Evolutionary conservation across 139 green algal genomes (phyloP).

Genomic region (Chlamydomonas sp.): DNA sequence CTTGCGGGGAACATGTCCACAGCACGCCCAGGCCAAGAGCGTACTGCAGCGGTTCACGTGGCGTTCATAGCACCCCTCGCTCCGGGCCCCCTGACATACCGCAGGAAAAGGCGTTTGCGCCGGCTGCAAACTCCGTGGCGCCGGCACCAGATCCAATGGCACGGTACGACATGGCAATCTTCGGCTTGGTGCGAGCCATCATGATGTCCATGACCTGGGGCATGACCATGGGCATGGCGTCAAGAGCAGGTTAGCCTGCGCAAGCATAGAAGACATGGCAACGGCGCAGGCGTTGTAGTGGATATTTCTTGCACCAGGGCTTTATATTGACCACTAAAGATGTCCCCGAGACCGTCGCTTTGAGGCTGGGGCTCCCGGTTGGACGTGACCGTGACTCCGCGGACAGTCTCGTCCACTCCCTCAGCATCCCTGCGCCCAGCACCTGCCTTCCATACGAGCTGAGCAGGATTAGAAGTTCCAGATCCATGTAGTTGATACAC

Average conservation of each 20-base stretch:
- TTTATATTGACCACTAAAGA: too few species aligned
- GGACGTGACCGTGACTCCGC: not conserved
- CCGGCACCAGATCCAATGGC: constrained; percentile 11
- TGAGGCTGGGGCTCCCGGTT: not conserved
- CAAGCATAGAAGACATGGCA: not conserved
- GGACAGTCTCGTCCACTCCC: not conserved
- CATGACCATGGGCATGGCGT: not conserved
- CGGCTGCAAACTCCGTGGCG: not conserved
- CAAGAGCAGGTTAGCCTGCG: not conserved
- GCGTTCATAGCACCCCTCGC: too few species aligned
- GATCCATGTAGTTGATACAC: constrained; percentile 24
- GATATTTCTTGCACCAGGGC: too few species aligned
- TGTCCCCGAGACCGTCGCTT: too few species aligned
- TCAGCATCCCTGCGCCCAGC: not conserved
- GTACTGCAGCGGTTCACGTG: too few species aligned
- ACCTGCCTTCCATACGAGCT: constrained; percentile 18
- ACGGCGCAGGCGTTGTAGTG: too few species aligned
- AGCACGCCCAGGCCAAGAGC: too few species aligned
- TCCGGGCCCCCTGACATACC: too few species aligned
- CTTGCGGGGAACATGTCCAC: too few species aligned
- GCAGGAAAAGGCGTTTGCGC: constrained; percentile 3
- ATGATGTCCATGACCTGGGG: constrained; percentile 34
- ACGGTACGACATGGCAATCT: constrained; percentile 11
- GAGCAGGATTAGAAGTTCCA: constrained; percentile 20
- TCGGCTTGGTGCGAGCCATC: constrained; percentile 27